Evolutionary conservation across 176 grass and related monocot genomes (phyloP), one percentile per base, ranked within the genome.

Genomic region (Carex scoparia): DNA sequence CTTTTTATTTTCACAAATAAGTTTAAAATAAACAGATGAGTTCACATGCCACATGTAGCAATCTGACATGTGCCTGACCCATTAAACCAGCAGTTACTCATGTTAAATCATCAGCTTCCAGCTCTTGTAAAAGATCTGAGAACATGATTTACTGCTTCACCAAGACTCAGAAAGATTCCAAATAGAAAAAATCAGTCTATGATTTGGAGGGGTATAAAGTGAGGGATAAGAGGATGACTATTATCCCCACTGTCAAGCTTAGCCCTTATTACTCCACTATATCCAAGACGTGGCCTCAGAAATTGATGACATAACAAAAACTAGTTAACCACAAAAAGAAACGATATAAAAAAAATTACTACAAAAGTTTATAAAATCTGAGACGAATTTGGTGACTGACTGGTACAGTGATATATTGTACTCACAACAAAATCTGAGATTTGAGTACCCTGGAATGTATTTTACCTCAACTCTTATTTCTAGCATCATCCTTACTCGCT

Each of bases 401-500:
- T 30, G 65, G 65, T 37, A 69, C 28, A 65, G 63, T 13, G 23
- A 23, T 23, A 23, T 38, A 12, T 69, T 18, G 65, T 38, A 38
- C 13, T 14, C 33, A 38, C 65, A 69, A 15, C n/a, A 16, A 40
- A 38, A 18, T 42, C 5, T 40, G 33, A 69, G 66, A 69, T 69
- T 37, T 40, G 1, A 51, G 48, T 11, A 69, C 65, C 32, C 32
- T 38, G 23, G 71, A 80, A 3, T 62, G 8, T 80, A 61, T 62
- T 46, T 88, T 77, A 98, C 95, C 95, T 98, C 91, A 12, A 94
- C 93, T 85, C 86, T 89, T 78, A 98, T 92, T 92, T 93, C 93
- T 69, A 98, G 78, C 80, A 92, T 98, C 9, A 98, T 72, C 81
- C 85, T 98, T 58, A 95, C 89, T 31, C 95, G 95, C 84, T 95